Conservation (phyloP, 108 stramenopile species). For the Cyclotella choctawhatcheeana region DNA sequence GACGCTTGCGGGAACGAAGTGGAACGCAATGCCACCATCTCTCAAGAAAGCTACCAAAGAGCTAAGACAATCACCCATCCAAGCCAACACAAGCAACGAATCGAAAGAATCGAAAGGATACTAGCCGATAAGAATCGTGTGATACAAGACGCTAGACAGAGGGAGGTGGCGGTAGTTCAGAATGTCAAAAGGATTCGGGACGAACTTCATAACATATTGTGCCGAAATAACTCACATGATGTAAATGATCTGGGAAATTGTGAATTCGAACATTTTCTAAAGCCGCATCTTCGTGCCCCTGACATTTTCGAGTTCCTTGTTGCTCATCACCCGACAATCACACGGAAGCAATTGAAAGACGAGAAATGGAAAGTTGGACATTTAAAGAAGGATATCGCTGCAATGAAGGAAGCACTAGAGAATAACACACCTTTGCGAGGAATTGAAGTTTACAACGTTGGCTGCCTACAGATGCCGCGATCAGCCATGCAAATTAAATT, state of each 20-base stretch:
- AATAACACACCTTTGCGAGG: not conserved
- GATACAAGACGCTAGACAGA: not conserved
- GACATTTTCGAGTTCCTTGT: not conserved
- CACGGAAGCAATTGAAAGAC: not conserved
- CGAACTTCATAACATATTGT: not conserved
- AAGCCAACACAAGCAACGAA: not conserved
- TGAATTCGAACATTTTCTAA: not conserved
- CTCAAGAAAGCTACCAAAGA: slow-evolving; percentile 14
- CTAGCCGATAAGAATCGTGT: not conserved
- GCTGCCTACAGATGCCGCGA: not conserved
- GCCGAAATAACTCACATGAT: not conserved
- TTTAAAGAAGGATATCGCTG: not conserved
- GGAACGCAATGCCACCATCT: slow-evolving; percentile 1
- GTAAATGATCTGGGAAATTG: not conserved
- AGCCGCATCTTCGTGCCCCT: not conserved
- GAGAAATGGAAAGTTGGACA: not conserved
- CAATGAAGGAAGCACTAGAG: not conserved
- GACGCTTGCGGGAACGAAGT: slow-evolving; percentile 12
- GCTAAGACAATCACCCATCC: slow-evolving; percentile 16
- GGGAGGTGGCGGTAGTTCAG: not conserved
- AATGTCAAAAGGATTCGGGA: not conserved
- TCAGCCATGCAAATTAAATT: not conserved
- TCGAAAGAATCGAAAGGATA: not conserved
- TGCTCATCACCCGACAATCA: not conserved
- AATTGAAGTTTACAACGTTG: not conserved